Base-by-base conservation (phyloP, 257 asterid genomes). In the Gentiana straminea region DNA sequence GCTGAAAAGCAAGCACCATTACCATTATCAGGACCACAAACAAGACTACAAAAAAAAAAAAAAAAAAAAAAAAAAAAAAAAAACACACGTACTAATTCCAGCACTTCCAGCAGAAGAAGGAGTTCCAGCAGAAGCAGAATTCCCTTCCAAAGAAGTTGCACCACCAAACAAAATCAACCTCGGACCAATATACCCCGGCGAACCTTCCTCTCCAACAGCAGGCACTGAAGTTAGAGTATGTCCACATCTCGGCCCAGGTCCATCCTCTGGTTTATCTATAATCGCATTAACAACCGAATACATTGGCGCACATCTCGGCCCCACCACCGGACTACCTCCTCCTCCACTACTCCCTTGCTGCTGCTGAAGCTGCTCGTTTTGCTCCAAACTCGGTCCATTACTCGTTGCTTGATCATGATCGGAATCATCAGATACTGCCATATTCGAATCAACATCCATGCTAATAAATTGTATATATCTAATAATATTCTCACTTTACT, bases 161-260 rank as follows among this genome's bases (percentile, higher is more conserved):
- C 98, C 98, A 47, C 98, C 98, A 48, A 87, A 87, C 13, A 91
- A 77, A 76, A 91, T 77, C 53, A 91, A 74, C 67, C 98, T 81
- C 5, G 94, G 98, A 41, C 95, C 97, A 75, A 81, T 72, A 68
- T 91, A 91, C 41, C 86, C 94, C 8, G 83, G 73, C 71, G 70
- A 73, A 49, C 98, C 95, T 72, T 85, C 98, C 74, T 91, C 97
- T 57, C 97, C 98, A 48, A 91, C 93, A 13, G 98, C 95, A 43
- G 96, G 94, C 61, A 91, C 86, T 13, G 98, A 88, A 60, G 98
- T 87, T 67, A 91, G 75, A n/a, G 98, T 91, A 73, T 91, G 98
- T 44, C 98, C 98, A 35, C 98, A 91, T 76, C 96, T 62, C 13
- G 98, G 92, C 38, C 98, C 98, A 12, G 98, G 95, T 36, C 98